Base-by-base conservation (phyloP, 2,329 filamentous ascomycete species). In the Pseudocercospora pini-densiflorae region DNA sequence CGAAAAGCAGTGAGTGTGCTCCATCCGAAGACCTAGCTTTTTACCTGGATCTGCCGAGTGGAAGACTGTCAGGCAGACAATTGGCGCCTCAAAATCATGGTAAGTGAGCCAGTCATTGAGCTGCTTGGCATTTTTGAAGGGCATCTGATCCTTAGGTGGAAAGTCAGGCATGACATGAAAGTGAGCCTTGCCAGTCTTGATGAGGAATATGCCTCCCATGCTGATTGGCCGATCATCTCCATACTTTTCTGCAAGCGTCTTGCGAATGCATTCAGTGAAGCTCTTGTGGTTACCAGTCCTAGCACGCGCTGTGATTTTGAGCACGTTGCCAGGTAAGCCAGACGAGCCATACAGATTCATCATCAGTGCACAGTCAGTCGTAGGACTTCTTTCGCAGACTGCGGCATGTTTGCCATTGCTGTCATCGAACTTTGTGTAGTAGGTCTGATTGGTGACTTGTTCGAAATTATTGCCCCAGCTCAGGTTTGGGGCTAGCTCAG, bases 401-500 rank as follows among this genome's bases (percentile, higher is more conserved):
- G 66, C 61, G 2, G 64, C 49, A 72, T 76, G 72, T 71, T 81
- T 73, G 47, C 81, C 80, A 55, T 84, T 81, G 69, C 80, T 72
- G 40, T 81, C 80, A 51, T 84, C 81, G 16, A 80, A 76, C n/a
- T 76, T 81, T 16, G 83, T 79, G 49, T 69, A 73, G 36, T 69
- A 70, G 1, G 74, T 74, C 57, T 68, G 58, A 33, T 76, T 76
- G 12, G 68, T 54, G 36, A 73, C 61, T 21, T 71, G 63, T 0
- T 71, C 65, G 53, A 71, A 75, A 5, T 62, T 53, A 1, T 62
- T 65, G 49, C 69, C 21, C 74, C 74, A 76, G 61, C 68, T 70
- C 6, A 76, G 61, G 49, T 76, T 76, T 5, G 74, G 71, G 0
- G 73, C 71, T 4, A 76, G 68, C 40, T 76, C 74, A 1, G 70